phyloP scores from a whole-genome alignment of 2,329 filamentous ascomycete species.

The Fusarium humuli region DNA sequence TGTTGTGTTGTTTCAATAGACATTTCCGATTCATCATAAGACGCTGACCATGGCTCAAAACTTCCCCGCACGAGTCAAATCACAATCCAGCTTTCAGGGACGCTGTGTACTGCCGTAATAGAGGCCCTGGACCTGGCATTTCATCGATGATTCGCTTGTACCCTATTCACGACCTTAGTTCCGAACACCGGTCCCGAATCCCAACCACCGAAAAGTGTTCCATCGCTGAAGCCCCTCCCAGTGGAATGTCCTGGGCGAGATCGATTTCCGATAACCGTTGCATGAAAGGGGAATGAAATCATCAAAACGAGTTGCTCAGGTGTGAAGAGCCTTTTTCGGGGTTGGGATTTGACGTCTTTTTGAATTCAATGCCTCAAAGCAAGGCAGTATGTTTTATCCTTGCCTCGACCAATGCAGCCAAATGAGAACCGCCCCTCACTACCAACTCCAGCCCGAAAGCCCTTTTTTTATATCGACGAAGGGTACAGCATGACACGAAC shows the following conservation, averaged over 20 bases:
- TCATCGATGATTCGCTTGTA: conserved; percentile 49
- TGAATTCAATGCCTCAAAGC: conserved; percentile 66
- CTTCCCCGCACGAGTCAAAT: conserved; percentile 47
- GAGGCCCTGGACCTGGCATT: conserved; percentile 47
- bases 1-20: conserved; percentile 44
- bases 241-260: conserved; percentile 43
- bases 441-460: conserved; percentile 69
- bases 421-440: conserved; percentile 70
- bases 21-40: conserved; percentile 49
- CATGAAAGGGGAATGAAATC: conserved; percentile 37
- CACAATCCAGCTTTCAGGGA: conserved; percentile 46
- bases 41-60: conserved; percentile 48
- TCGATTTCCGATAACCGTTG: conserved; percentile 43
- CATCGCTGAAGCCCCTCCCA: conserved; percentile 44
- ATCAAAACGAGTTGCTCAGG: conserved; percentile 44
- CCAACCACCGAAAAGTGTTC: conserved; percentile 42
- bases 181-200: conserved; percentile 38
- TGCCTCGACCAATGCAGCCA: conserved; percentile 70
- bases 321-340: conserved; percentile 43
- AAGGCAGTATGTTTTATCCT: conserved; percentile 65
- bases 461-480: conserved; percentile 91
- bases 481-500: conserved; percentile 98
- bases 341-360: conserved; percentile 61
- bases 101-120: conserved; percentile 46
- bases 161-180: conserved; percentile 42